Percentiles rank a stretch among this genome's conserved stretches.
Evolutionary conservation across 1,139 yeast species (phyloP).

Genomic region (Saccharomyces hybrid): DNA sequence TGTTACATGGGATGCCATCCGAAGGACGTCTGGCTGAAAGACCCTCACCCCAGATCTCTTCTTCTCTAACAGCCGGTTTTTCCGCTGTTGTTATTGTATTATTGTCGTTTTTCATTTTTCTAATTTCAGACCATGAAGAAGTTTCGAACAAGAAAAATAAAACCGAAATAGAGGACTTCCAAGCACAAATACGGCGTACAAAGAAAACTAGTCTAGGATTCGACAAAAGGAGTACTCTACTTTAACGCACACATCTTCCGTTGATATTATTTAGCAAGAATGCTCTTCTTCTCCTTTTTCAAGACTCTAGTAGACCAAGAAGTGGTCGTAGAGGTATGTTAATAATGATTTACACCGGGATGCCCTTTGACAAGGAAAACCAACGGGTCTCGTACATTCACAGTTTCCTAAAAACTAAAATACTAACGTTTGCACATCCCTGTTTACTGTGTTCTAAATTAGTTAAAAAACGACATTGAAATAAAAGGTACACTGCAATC

Average conservation of each 20-base stretch:
- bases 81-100: not conserved
- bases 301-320: conserved; percentile 95
- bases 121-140: not conserved
- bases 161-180: conserved; percentile 1
- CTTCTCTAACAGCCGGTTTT: not conserved
- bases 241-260: not conserved
- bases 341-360: not conserved
- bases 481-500: conserved; percentile 86
- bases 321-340: conserved; percentile 42
- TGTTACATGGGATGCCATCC: too few species aligned
- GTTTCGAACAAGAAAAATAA: not conserved
- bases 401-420: not conserved
- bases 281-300: conserved; percentile 90
- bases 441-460: conserved; percentile 16
- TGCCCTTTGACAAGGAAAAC: not conserved
- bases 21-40: not conserved
- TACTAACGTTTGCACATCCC: not conserved
- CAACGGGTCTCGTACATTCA: not conserved
- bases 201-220: not conserved
- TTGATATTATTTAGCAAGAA: conserved; percentile 21
- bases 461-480: conserved; percentile 88
- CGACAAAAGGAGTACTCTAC: not conserved
- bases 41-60: too few species aligned
- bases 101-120: not conserved
- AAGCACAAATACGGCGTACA: not conserved